Conservation (phyloP, 2,329 filamentous ascomycete species). For the Scedosporium boydii region DNA sequence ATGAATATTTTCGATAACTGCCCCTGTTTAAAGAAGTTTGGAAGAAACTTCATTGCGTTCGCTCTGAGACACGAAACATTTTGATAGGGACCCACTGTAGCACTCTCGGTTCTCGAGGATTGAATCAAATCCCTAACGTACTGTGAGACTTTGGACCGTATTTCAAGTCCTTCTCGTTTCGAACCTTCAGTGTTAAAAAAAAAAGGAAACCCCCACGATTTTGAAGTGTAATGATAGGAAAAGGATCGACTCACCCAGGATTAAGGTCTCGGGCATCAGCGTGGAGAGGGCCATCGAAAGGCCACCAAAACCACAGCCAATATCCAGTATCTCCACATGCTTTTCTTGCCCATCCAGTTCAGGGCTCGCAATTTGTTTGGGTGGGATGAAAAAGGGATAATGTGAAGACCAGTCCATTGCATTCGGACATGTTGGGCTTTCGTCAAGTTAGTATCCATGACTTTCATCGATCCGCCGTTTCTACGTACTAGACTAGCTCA, state of each 20-base stretch:
- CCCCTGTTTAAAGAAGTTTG: slow-evolving; percentile 79
- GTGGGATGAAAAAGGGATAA: slow-evolving; percentile 63
- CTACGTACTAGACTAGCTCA: slow-evolving; percentile 69
- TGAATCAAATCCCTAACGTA: slow-evolving; percentile 83
- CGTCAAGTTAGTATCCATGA: background rate
- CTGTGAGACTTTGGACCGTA: slow-evolving; percentile 79
- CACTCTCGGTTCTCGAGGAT: slow-evolving; percentile 60
- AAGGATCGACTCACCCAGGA: slow-evolving; percentile 54
- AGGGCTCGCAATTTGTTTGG: slow-evolving; percentile 10
- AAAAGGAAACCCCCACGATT: too few species aligned
- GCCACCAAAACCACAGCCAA: slow-evolving; percentile 93
- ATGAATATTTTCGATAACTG: slow-evolving; percentile 91
- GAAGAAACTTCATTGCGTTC: slow-evolving; percentile 99
- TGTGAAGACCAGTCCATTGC: slow-evolving; percentile 87
- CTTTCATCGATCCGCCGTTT: background rate
- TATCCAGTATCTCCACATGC: slow-evolving; percentile 85
- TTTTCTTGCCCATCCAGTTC: slow-evolving; percentile 27
- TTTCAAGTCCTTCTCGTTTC: slow-evolving; percentile 66
- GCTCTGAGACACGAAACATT: slow-evolving; percentile 84
- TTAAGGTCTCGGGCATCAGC: slow-evolving; percentile 67
- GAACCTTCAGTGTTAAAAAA: background rate
- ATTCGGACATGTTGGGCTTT: slow-evolving; percentile 65
- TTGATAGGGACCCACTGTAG: slow-evolving; percentile 54
- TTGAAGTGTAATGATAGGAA: background rate
- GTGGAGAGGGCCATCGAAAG: slow-evolving; percentile 79